Conservation (phyloP, 768 basidiomycete species). For the Phanerochaete sordida region DNA sequence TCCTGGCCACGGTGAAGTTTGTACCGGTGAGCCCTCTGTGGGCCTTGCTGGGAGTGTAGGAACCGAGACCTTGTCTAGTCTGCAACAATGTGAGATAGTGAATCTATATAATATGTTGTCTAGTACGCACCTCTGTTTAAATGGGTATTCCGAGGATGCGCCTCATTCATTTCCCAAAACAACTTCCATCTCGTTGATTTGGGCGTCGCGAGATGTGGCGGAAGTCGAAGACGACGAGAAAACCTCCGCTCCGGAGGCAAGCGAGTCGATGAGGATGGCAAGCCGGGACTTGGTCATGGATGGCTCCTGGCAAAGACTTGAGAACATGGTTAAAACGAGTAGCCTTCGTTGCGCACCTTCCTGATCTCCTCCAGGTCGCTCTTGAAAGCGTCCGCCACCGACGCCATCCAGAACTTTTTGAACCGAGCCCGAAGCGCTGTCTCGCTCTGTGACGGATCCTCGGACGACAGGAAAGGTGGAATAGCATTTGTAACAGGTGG, state of each 20-base stretch:
- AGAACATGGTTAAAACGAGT: conserved; percentile 22
- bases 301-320: conserved; percentile 44
- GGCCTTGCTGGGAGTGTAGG: no score
- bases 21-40: no score
- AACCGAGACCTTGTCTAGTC: no score
- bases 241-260: conserved; percentile 75
- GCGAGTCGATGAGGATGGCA: conserved; percentile 74
- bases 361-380: conserved; percentile 82
- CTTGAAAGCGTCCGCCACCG: conserved; percentile 76
- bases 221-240: conserved; percentile 44
- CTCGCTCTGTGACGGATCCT: conserved; percentile 40
- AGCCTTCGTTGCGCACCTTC: conserved; percentile 46
- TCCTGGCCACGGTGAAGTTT: no score
- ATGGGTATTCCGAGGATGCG: neutral
- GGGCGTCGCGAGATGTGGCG: conserved; percentile 20
- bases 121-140: neutral
- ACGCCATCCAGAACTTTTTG: conserved; percentile 84
- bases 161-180: conserved; percentile 38
- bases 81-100: no score
- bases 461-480: conserved; percentile 51
- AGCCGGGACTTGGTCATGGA: conserved; percentile 67
- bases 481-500: conserved; percentile 28
- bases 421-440: conserved; percentile 61
- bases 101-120: neutral
- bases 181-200: conserved; percentile 72